phyloP scores from a whole-genome alignment of 1,139 yeast species.

The Waltiozyma sp. region DNA sequence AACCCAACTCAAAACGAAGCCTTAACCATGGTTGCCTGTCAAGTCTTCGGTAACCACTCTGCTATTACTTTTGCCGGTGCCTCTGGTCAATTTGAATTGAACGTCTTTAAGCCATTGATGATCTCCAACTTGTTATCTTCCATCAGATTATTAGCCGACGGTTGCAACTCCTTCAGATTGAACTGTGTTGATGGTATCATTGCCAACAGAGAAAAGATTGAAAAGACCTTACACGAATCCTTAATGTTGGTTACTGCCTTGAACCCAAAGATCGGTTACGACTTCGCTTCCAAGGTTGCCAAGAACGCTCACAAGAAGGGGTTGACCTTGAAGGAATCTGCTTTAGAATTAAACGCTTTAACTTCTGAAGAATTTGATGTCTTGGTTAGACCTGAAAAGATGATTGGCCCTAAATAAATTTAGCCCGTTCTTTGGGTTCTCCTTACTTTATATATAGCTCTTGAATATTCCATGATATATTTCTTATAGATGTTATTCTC shows the following conservation, averaged over 20 bases:
- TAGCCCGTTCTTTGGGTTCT: not conserved
- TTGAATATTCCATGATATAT: too few relatives aligned
- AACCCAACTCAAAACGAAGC: conserved; percentile 99
- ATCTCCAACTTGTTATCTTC: conserved; percentile 83
- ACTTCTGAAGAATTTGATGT: conserved; percentile 79
- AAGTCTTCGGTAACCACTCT: conserved; percentile 93
- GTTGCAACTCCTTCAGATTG: conserved; percentile 75
- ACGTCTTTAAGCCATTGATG: conserved; percentile 96
- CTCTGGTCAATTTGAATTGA: conserved; percentile 95
- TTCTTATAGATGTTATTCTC: too few relatives aligned
- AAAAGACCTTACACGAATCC: conserved; percentile 82
- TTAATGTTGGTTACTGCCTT: conserved; percentile 97
- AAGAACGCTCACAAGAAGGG: conserved; percentile 98
- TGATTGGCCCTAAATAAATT: conserved; percentile 76
- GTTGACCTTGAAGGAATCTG: conserved; percentile 86
- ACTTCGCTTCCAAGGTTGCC: conserved; percentile 93
- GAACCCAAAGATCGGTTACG: conserved; percentile 98
- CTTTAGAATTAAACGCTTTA: conserved; percentile 80
- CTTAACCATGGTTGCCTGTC: conserved; percentile 94
- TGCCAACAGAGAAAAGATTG: conserved; percentile 83
- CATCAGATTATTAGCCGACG: conserved; percentile 81
- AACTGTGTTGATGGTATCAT: conserved; percentile 91
- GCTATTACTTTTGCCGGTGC: conserved; percentile 97
- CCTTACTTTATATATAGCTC: not conserved
- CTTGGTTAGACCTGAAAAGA: conserved; percentile 96